Evolutionary conservation across 2,329 filamentous ascomycete genomes (phyloP).

Genomic region (Clathrospora elynae): DNA sequence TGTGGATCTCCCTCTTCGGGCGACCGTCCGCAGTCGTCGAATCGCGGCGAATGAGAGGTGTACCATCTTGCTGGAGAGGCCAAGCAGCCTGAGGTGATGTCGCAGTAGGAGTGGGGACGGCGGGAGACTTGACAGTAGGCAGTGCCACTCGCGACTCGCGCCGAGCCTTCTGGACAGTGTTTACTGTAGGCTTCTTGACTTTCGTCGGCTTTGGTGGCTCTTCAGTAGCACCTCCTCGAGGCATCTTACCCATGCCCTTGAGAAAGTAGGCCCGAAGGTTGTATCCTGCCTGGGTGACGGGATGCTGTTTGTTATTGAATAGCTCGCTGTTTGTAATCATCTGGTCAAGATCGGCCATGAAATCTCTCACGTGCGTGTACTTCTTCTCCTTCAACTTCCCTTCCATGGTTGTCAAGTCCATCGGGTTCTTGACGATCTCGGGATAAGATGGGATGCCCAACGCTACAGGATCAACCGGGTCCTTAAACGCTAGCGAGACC

Average conservation of each 20-base stretch:
- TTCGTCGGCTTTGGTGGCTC: constrained; percentile 65
- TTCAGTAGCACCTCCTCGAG: constrained; percentile 57
- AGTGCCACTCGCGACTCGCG: constrained; percentile 55
- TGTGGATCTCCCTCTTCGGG: constrained; percentile 91
- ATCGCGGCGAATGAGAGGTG: constrained; percentile 83
- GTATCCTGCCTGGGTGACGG: constrained; percentile 71
- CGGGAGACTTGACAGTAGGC: constrained; percentile 54
- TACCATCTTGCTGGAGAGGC: constrained; percentile 75
- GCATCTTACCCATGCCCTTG: constrained; percentile 64
- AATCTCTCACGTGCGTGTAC: constrained; percentile 73
- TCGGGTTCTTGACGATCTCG: constrained; percentile 73
- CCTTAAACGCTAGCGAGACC: constrained; percentile 73
- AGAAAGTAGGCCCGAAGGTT: constrained; percentile 65
- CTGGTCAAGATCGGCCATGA: constrained; percentile 74
- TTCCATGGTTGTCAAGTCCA: constrained; percentile 86
- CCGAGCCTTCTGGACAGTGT: constrained; percentile 46
- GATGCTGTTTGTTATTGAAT: constrained; percentile 83
- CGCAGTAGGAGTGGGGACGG: constrained; percentile 43
- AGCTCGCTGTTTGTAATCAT: constrained; percentile 77
- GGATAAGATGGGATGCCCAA: constrained; percentile 77
- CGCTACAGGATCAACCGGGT: constrained; percentile 77
- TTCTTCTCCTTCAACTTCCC: constrained; percentile 71
- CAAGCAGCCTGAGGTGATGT: constrained; percentile 63
- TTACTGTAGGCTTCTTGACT: constrained; percentile 47
- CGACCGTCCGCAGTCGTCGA: constrained; percentile 78